Conservation (phyloP, 352 stramenopile genomes). For the Elongisporangium anandrum region DNA sequence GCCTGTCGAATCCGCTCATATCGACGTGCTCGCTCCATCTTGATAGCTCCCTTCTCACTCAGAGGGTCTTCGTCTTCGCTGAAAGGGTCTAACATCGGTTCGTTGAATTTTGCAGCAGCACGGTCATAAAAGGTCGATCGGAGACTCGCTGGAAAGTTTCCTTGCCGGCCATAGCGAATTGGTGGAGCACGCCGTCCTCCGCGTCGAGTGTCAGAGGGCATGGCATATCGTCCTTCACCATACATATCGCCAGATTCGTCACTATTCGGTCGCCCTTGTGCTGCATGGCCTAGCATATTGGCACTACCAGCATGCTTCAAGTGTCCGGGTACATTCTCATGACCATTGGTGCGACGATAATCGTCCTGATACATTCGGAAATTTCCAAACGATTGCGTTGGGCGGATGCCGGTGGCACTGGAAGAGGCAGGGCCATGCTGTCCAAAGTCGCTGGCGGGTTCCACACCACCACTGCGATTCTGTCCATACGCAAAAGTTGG, state of each 20-base stretch:
- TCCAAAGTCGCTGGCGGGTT: not conserved
- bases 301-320: not conserved
- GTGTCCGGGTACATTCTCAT: not conserved
- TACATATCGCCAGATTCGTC: not conserved
- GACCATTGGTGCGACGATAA: constrained; percentile 8
- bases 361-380: constrained; percentile 68
- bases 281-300: not conserved
- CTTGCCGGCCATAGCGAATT: constrained; percentile 33
- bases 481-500: constrained; percentile 9
- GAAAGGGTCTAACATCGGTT: constrained; percentile 55
- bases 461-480: constrained; percentile 4
- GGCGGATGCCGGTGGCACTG: constrained; percentile 21
- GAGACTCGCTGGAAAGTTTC: constrained; percentile 47
- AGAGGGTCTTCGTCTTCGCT: constrained; percentile 74
- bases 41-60: constrained; percentile 66
- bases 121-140: constrained; percentile 63
- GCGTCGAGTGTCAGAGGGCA: no score
- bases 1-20: constrained; percentile 59
- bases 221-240: not conserved
- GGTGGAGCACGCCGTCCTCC: not conserved
- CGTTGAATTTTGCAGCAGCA: constrained; percentile 69
- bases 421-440: not conserved
- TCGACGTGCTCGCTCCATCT: constrained; percentile 52
- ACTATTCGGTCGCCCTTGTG: not conserved
- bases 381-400: constrained; percentile 68